Conservation (phyloP, 805 yeast species). For the Komagataella ulmi region DNA sequence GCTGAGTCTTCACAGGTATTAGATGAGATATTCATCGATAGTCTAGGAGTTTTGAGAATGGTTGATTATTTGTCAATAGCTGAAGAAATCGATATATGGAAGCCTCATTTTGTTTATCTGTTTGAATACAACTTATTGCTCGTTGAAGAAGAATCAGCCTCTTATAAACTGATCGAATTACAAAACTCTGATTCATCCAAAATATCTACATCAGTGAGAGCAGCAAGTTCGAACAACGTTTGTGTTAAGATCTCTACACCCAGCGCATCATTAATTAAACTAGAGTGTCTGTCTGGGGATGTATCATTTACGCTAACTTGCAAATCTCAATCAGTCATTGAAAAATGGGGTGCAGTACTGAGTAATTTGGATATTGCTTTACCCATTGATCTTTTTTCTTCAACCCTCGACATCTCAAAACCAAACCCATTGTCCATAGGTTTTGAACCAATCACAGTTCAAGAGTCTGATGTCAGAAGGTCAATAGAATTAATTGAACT, state of each 20-base stretch:
- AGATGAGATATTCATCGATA: neutral
- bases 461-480: neutral
- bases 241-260: neutral
- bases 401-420: neutral
- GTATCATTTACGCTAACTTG: neutral
- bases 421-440: neutral
- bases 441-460: neutral
- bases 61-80: neutral
- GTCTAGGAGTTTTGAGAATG: neutral
- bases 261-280: neutral
- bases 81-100: neutral
- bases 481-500: neutral
- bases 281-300: neutral
- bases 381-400: neutral
- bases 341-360: constrained; percentile 1
- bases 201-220: neutral
- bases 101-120: neutral
- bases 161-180: neutral
- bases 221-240: neutral
- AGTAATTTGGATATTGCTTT: neutral
- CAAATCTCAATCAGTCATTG: neutral
- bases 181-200: neutral
- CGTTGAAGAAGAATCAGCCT: neutral
- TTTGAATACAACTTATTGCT: neutral
- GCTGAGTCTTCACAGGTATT: neutral